phyloP scores from a whole-genome alignment of 179 eudicot genomes.

The Nepenthes alata region DNA sequence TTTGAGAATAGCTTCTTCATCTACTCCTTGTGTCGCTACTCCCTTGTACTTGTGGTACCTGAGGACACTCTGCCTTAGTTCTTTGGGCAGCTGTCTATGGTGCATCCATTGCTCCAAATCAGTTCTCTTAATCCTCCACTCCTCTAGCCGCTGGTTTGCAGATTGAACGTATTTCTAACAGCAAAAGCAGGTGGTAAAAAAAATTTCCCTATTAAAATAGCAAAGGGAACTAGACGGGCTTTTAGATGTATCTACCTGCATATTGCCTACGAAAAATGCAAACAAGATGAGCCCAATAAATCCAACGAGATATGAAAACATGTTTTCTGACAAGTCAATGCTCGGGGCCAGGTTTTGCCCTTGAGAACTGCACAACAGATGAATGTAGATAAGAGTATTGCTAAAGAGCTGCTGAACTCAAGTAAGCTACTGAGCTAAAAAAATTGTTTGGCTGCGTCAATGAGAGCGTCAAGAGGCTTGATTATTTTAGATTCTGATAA shows the following conservation, averaged over 20 bases:
- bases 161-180: conserved; percentile 56
- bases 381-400: background rate
- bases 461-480: too few relatives aligned
- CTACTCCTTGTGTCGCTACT: conserved; percentile 66
- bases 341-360: conserved; percentile 57
- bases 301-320: conserved; percentile 39
- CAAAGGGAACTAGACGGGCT: background rate
- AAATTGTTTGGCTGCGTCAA: too few relatives aligned
- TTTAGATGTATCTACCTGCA: conserved; percentile 38
- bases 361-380: conserved; percentile 32
- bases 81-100: conserved; percentile 61
- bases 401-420: background rate
- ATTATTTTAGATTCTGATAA: too few relatives aligned
- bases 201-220: too few relatives aligned
- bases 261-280: conserved; percentile 60
- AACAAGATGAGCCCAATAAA: conserved; percentile 45
- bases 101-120: conserved; percentile 83
- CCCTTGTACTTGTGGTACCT: conserved; percentile 56
- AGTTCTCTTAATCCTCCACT: conserved; percentile 64
- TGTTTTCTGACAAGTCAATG: conserved; percentile 47
- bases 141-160: conserved; percentile 42
- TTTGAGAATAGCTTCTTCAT: conserved; percentile 44
- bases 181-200: background rate
- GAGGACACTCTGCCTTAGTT: conserved; percentile 42
- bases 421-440: background rate